Conservation (phyloP, 768 basidiomycete genomes). For the Agaricus sinodeliciosus region DNA sequence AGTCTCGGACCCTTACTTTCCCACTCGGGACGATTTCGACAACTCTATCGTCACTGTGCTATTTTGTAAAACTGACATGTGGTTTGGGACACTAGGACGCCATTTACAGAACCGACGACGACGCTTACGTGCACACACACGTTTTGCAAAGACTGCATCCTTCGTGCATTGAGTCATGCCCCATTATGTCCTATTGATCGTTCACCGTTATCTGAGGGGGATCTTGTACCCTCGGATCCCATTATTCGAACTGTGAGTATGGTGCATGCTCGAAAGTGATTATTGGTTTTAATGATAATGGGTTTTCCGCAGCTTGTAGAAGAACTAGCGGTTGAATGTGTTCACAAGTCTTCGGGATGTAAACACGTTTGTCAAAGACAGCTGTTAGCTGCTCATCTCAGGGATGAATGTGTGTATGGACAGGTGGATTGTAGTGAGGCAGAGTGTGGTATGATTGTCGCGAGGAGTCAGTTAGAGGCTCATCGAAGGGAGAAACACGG, state of each 20-base stretch:
- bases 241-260: conserved; percentile 67
- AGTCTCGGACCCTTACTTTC: background rate
- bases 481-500: conserved; percentile 21
- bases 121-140: conserved; percentile 77
- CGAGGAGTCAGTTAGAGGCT: conserved; percentile 35
- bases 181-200: conserved; percentile 83
- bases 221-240: conserved; percentile 62
- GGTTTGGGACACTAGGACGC: conserved; percentile 34
- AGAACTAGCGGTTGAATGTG: conserved; percentile 72
- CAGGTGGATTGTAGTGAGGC: conserved; percentile 43
- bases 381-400: conserved; percentile 54
- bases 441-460: conserved; percentile 36
- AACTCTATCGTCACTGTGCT: background rate
- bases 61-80: background rate
- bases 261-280: background rate
- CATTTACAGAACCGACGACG: conserved; percentile 72
- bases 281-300: background rate
- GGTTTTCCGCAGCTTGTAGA: conserved; percentile 59
- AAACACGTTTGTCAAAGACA: conserved; percentile 60
- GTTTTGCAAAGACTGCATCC: conserved; percentile 80
- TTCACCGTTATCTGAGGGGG: conserved; percentile 49
- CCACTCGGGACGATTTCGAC: no score
- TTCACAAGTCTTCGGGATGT: conserved; percentile 55
- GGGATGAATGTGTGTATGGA: conserved; percentile 52
- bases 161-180: conserved; percentile 58